A percentile compares a stretch with the other conserved stretches of the same genome.
phyloP scores from a whole-genome alignment of 2,329 filamentous ascomycete species.

The Penicillium sp. region DNA sequence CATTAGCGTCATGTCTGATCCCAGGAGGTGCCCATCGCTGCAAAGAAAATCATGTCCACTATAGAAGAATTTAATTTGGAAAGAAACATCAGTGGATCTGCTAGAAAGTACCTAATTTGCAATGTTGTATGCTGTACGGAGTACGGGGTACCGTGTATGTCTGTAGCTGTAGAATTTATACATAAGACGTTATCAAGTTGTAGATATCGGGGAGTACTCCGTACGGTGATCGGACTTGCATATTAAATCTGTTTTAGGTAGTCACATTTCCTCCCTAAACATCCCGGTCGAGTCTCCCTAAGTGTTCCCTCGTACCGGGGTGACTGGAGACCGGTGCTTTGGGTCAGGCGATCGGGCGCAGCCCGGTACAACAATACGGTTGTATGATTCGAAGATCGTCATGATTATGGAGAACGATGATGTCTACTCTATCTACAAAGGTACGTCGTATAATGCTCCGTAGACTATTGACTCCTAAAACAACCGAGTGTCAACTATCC shows the following conservation, averaged over 20 bases:
- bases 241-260: constrained; percentile 4
- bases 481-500: constrained; percentile 12
- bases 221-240: constrained; percentile 10
- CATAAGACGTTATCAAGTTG: neutral
- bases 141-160: neutral
- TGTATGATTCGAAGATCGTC: constrained; percentile 7
- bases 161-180: neutral
- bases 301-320: neutral
- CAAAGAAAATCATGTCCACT: constrained; percentile 10
- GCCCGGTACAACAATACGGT: constrained; percentile 1
- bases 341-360: constrained; percentile 11
- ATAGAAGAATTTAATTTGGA: neutral
- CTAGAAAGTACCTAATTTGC: neutral
- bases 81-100: neutral
- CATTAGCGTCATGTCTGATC: constrained; percentile 33
- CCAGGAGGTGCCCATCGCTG: constrained; percentile 4
- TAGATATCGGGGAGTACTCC: neutral
- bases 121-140: neutral
- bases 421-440: neutral
- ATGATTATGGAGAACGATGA: neutral
- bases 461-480: constrained; percentile 22
- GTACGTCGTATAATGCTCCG: neutral
- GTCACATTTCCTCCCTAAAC: neutral
- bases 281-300: neutral
- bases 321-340: neutral